These are phyloP conservation scores for Passiflora organensis DNA, from an alignment of 345 rosid species.

Conservation along the genomic window DNA sequence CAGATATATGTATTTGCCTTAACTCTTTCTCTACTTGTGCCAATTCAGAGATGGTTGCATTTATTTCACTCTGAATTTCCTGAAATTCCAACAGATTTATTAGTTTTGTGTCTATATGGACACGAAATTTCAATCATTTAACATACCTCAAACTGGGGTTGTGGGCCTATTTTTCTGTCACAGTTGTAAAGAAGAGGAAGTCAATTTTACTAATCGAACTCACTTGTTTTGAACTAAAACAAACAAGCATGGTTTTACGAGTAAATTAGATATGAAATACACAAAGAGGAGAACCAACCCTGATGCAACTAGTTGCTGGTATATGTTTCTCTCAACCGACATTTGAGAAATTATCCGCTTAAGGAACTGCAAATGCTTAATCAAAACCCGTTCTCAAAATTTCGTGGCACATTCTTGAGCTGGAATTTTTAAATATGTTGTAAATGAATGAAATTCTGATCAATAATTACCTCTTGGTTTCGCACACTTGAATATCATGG, in stretches of 20 bases:
- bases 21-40: too few species aligned
- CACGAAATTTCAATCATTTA: too few species aligned
- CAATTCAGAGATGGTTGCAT: too few species aligned
- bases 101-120: too few species aligned
- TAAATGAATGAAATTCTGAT: slow-evolving; percentile 1
- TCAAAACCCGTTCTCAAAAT: neutral
- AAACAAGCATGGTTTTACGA: neutral
- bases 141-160: too few species aligned
- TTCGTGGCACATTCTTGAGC: neutral
- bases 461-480: slow-evolving; percentile 7
- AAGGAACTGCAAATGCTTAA: slow-evolving; percentile 7
- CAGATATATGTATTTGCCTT: too few species aligned
- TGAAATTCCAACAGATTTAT: too few species aligned
- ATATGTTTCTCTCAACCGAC: slow-evolving; percentile 10
- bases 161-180: too few species aligned
- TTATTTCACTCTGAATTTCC: too few species aligned
- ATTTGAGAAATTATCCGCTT: slow-evolving; percentile 7
- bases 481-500: slow-evolving; percentile 1
- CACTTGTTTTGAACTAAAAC: too few species aligned
- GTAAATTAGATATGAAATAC: neutral
- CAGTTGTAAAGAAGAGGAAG: too few species aligned
- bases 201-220: too few species aligned
- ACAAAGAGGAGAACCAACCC: slow-evolving; percentile 14
- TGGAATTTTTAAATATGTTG: neutral
- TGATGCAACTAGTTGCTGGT: neutral